Base-by-base conservation (phyloP, 371 early-diverging fungal species). In the Mortierella sp. region DNA sequence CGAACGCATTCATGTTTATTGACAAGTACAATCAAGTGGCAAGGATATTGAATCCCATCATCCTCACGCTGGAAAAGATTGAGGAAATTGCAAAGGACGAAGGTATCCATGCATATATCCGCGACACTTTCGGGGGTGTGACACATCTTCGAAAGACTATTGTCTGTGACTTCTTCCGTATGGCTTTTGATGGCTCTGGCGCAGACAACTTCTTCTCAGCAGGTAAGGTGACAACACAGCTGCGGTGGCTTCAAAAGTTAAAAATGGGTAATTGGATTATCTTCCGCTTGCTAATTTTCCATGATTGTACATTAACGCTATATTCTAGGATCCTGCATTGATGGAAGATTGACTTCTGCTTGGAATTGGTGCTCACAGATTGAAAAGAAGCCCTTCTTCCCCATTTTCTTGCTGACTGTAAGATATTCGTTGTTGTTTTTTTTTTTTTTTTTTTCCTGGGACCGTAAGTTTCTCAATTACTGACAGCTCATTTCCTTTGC, bases 11-110 rank as follows among this genome's bases (percentile, higher is more conserved):
- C 50, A 92, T 97, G 90, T 98, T 98, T 74, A 98, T 98, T 74
- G 98, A 96, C 90, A 96, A 96, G 91, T 98, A 98, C 86, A 97
- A 96, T 67, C 98, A 98, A 89, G 95, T 98, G 16, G 90, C 96
- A 55, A 91, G 96, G 57, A 98, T 98, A 62, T 90, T 98, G 38
- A 92, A 91, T 69, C 99, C 99, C 0, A 92, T 98, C 36, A 89
- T 91, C 41, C 86, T 87, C 0, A 92, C 92, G n/a, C 83, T 97
- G 16, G 92, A 93, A 50, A 87, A 90, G 66, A 74, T 97, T 45
- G 94, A 94, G 15, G 77, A 88, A 13, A 72, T 93, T n/a, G 74
- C 83, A 16, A 83, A 87, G 24, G 87, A 93, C 59, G 81, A 84
- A 4, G 92, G 89, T 1, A 78, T 95, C 15, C 65, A 82, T 21